Evolutionary conservation across 2,329 filamentous ascomycete species (phyloP).

Genomic region (Talaromyces sp.): DNA sequence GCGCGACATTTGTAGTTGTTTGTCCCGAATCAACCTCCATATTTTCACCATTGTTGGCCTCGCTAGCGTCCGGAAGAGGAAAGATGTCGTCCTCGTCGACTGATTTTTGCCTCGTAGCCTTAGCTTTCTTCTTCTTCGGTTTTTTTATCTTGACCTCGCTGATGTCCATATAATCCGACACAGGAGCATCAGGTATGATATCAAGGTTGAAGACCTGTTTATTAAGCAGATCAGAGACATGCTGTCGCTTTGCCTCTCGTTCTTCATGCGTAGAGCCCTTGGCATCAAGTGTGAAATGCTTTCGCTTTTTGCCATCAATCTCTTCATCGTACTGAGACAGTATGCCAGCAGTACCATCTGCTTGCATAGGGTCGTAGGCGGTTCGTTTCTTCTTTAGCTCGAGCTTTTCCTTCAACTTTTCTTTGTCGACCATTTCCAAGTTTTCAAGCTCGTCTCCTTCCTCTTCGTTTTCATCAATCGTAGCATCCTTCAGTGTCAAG

Average conservation of each 20-base stretch:
- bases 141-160: slow-evolving; percentile 92
- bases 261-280: slow-evolving; percentile 67
- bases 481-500: slow-evolving; percentile 88
- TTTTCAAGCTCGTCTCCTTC: slow-evolving; percentile 78
- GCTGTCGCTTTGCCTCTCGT: slow-evolving; percentile 53
- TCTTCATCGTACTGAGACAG: slow-evolving; percentile 94
- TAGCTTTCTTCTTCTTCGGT: slow-evolving; percentile 80
- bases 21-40: slow-evolving; percentile 71
- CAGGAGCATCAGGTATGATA: slow-evolving; percentile 61
- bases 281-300: slow-evolving; percentile 81
- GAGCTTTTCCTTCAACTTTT: slow-evolving; percentile 60
- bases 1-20: slow-evolving; percentile 37
- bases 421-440: slow-evolving; percentile 40
- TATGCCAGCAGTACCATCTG: slow-evolving; percentile 64
- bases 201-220: slow-evolving; percentile 74
- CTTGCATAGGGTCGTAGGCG: slow-evolving; percentile 75
- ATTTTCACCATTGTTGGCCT: slow-evolving; percentile 42
- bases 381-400: slow-evolving; percentile 87
- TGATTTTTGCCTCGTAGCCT: slow-evolving; percentile 67
- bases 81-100: slow-evolving; percentile 60
- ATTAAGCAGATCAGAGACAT: slow-evolving; percentile 54
- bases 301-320: slow-evolving; percentile 83
- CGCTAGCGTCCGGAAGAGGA: slow-evolving; percentile 33
- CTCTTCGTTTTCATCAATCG: slow-evolving; percentile 77
- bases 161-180: slow-evolving; percentile 84